Percentiles rank a stretch among this genome's conserved stretches.
These are phyloP conservation scores for Cinchona pubescens DNA, from an alignment of 257 asterid species.

Conservation along the genomic window DNA sequence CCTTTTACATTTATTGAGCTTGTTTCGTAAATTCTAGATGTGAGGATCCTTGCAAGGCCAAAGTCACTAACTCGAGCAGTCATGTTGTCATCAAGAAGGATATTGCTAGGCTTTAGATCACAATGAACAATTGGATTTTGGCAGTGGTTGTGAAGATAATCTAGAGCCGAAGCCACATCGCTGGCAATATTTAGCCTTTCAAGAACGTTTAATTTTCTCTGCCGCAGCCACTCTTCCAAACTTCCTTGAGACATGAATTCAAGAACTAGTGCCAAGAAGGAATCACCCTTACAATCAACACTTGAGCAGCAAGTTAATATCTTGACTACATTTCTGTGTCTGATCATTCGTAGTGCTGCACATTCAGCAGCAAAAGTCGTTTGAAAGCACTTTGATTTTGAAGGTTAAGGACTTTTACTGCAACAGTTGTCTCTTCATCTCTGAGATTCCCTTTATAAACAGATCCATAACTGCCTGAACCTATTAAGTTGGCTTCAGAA, in stretches of 20 bases:
- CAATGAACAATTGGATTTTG: constrained; percentile 19
- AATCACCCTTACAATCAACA: constrained; percentile 13
- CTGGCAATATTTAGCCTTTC: constrained; percentile 19
- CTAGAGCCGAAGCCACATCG: constrained; percentile 25
- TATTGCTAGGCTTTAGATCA: constrained; percentile 21
- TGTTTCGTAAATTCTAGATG: background rate
- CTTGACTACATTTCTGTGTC: constrained; percentile 23
- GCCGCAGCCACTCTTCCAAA: constrained; percentile 15
- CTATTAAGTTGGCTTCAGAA: too few species aligned
- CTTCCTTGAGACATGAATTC: constrained; percentile 17
- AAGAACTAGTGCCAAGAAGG: constrained; percentile 2
- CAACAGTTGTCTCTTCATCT: too few species aligned
- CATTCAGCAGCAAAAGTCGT: constrained; percentile 17
- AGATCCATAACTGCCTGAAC: too few species aligned
- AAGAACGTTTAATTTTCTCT: background rate
- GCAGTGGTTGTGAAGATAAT: constrained; percentile 25
- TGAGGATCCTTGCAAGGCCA: constrained; percentile 19
- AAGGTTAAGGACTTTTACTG: too few species aligned
- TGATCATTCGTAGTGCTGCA: constrained; percentile 10
- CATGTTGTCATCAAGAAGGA: constrained; percentile 15
- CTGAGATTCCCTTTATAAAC: too few species aligned
- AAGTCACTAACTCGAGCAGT: constrained; percentile 11
- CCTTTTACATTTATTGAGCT: background rate
- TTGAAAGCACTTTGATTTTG: too few species aligned
- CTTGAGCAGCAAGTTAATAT: constrained; percentile 20